Conservation (phyloP, 176 grass and related monocot genomes). For the Aegilops sharonensis region DNA sequence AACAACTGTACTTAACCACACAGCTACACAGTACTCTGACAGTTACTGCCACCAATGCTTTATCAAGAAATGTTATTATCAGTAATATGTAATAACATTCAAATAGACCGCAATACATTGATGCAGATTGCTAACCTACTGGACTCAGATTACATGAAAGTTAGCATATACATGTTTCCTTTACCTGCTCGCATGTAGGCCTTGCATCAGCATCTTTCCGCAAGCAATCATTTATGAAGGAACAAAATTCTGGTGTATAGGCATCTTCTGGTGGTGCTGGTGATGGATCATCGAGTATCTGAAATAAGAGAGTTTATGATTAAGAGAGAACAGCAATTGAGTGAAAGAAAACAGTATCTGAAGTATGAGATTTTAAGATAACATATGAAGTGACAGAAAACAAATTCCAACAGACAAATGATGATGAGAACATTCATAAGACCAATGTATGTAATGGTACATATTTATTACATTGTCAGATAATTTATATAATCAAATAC, state of each 20-base stretch:
- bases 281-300: slow-evolving; percentile 94
- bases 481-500: neutral
- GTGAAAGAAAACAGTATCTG: slow-evolving; percentile 48
- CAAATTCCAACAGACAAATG: slow-evolving; percentile 3
- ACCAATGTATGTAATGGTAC: neutral
- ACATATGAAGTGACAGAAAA: slow-evolving; percentile 12
- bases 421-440: neutral
- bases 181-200: slow-evolving; percentile 73
- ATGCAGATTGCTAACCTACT: slow-evolving; percentile 13
- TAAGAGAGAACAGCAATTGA: neutral
- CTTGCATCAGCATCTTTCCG: slow-evolving; percentile 78
- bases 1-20: neutral
- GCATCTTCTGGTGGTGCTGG: slow-evolving; percentile 64
- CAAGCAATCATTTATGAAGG: slow-evolving; percentile 89
- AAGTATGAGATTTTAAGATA: slow-evolving; percentile 28
- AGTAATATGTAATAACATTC: neutral
- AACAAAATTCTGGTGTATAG: slow-evolving; percentile 81
- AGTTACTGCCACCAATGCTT: neutral
- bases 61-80: neutral
- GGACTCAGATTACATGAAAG: slow-evolving; percentile 18
- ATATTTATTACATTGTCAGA: neutral
- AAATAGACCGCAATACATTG: neutral
- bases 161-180: neutral
- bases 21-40: neutral
- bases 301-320: slow-evolving; percentile 25